These are phyloP conservation scores for Moesziomyces parantarcticus DNA, from an alignment of 1,284 basidiomycete species.

Conservation along the genomic window DNA sequence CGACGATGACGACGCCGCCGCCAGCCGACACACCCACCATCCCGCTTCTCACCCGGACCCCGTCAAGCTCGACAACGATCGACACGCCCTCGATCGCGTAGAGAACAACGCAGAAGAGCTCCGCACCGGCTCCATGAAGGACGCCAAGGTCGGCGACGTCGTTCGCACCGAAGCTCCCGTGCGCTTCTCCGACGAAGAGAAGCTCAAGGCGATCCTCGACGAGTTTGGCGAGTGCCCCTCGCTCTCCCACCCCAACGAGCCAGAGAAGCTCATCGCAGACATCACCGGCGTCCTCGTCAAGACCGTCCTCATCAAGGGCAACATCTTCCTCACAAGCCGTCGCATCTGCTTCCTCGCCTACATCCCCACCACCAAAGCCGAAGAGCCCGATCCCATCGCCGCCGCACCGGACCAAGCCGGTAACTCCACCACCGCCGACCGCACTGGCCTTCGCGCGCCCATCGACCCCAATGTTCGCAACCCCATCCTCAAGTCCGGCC, in stretches of 20 bases:
- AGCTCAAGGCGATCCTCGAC: conserved; percentile 50
- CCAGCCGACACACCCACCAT: conserved; percentile 1
- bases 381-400: background rate
- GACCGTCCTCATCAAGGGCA: conserved; percentile 59
- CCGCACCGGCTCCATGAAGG: conserved; percentile 27
- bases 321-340: conserved; percentile 54
- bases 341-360: conserved; percentile 60
- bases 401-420: background rate
- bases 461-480: conserved; percentile 34
- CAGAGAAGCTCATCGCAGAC: conserved; percentile 50
- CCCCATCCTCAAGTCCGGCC: conserved; percentile 53
- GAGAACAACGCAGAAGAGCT: conserved; percentile 15
- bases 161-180: conserved; percentile 14
- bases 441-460: conserved; percentile 3
- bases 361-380: conserved; percentile 25
- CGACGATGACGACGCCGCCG: conserved; percentile 11
- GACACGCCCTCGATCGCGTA: conserved; percentile 1
- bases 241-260: conserved; percentile 21
- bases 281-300: conserved; percentile 50
- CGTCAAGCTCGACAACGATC: conserved; percentile 9
- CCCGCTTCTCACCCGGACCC: background rate
- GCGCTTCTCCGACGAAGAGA: conserved; percentile 32
- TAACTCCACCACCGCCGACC: background rate
- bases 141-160: conserved; percentile 15
- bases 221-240: conserved; percentile 57